Evolutionary conservation across 306 rosid species (phyloP).

Genomic region (Benincasa hispida): DNA sequence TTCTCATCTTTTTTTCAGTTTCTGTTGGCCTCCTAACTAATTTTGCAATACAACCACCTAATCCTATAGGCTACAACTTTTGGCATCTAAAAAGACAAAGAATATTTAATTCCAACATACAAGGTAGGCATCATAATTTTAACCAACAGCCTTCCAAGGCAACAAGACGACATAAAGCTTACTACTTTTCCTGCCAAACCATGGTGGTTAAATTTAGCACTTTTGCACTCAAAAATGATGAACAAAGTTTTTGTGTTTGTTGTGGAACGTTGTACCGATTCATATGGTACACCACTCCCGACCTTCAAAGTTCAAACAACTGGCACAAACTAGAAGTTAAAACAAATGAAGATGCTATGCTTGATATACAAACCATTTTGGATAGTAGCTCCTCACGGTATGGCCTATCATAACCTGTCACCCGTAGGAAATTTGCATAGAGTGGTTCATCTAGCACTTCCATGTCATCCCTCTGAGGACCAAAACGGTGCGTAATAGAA

Average conservation of each 20-base stretch:
- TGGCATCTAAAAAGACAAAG: not conserved
- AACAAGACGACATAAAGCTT: not conserved
- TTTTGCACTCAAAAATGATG: not conserved
- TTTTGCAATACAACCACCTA: not conserved
- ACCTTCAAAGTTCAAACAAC: not conserved
- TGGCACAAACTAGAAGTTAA: not conserved
- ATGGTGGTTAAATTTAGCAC: not conserved
- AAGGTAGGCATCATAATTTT: not conserved
- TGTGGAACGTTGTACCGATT: not conserved
- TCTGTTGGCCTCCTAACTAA: not conserved
- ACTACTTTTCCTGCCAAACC: not conserved
- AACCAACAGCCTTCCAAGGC: not conserved
- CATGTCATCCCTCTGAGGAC: conserved; percentile 51
- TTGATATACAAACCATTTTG: conserved; percentile 32
- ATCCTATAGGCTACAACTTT: not conserved
- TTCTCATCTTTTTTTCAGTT: not conserved
- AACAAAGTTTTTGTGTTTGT: not conserved
- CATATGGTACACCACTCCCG: not conserved
- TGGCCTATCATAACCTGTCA: conserved; percentile 58
- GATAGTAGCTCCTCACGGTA: conserved; percentile 54
- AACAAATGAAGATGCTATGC: not conserved
- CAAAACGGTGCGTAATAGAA: not conserved
- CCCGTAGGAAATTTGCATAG: conserved; percentile 53
- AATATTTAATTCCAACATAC: not conserved
- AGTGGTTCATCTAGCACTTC: conserved; percentile 82